A percentile compares a stretch with the other conserved stretches of the same genome.
Conservation (phyloP, 2,329 filamentous ascomycete species). For the Pseudogymnoascus sp. region DNA sequence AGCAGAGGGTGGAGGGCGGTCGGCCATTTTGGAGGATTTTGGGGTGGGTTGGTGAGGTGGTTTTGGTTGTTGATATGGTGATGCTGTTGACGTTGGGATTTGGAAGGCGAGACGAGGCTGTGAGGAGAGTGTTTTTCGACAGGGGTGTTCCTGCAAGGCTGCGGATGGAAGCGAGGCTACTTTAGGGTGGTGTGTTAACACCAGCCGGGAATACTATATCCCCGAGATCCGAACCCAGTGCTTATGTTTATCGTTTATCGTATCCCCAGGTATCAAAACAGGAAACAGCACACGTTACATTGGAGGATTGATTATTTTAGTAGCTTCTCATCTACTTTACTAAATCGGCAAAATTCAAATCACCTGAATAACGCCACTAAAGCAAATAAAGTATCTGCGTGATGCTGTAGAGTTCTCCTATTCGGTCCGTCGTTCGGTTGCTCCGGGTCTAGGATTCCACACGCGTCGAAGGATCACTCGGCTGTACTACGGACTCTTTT, state of each 20-base stretch:
- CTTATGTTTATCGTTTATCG: background rate
- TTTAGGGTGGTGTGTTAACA: background rate
- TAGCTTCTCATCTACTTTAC: background rate
- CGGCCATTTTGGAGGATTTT: background rate
- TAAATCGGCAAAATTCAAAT: background rate
- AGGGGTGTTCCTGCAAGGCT: background rate
- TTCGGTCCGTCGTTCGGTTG: background rate
- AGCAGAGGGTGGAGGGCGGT: background rate
- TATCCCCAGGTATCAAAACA: background rate
- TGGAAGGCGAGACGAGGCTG: constrained; percentile 3
- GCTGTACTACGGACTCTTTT: background rate
- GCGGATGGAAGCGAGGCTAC: background rate
- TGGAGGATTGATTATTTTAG: background rate
- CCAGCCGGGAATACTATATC: background rate
- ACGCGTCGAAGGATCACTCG: background rate
- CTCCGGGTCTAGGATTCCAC: background rate
- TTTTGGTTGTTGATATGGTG: background rate
- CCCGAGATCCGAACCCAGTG: background rate
- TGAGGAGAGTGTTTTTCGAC: background rate
- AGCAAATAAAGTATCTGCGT: background rate
- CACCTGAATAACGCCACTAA: background rate
- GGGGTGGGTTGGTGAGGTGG: background rate
- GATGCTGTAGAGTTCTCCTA: background rate
- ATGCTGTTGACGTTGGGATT: background rate
- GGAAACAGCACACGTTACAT: background rate